These are phyloP conservation scores for Lactarius deliciosus DNA, from an alignment of 768 basidiomycete species.

Conservation along the genomic window DNA sequence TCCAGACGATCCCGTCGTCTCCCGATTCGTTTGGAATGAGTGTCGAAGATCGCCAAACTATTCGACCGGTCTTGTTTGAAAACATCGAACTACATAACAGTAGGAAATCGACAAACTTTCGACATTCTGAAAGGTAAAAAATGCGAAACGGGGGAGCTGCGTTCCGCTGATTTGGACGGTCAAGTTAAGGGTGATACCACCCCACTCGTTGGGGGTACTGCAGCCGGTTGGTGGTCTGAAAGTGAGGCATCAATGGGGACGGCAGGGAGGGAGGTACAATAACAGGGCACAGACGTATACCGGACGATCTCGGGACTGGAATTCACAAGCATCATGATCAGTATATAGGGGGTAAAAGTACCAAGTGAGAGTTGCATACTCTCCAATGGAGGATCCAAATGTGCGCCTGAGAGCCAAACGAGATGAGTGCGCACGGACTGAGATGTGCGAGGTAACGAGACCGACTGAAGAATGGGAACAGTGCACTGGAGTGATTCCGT, in stretches of 20 bases:
- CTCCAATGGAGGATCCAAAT: slow-evolving; percentile 69
- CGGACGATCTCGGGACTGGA: slow-evolving; percentile 62
- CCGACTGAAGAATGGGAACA: slow-evolving; percentile 62
- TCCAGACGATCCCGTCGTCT: slow-evolving; percentile 74
- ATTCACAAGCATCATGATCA: neutral
- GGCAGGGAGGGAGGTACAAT: neutral
- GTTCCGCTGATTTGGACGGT: slow-evolving; percentile 78
- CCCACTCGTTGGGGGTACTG: slow-evolving; percentile 69
- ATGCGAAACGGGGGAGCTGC: slow-evolving; percentile 68
- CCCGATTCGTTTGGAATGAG: too few species aligned
- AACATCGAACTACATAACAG: neutral
- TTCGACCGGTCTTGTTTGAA: neutral
- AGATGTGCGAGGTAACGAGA: slow-evolving; percentile 15
- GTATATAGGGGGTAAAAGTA: neutral
- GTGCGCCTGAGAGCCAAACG: slow-evolving; percentile 48
- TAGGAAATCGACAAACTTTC: slow-evolving; percentile 53
- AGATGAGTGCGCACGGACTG: slow-evolving; percentile 9
- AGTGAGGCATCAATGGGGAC: neutral
- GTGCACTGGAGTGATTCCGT: slow-evolving; percentile 54
- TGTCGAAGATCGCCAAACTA: slow-evolving; percentile 52
- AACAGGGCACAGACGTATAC: slow-evolving; percentile 47
- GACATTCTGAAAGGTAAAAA: slow-evolving; percentile 74
- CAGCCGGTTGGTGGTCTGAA: slow-evolving; percentile 70
- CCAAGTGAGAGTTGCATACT: slow-evolving; percentile 42
- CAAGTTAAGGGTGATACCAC: slow-evolving; percentile 71